Percentiles rank a stretch among this genome's conserved stretches.
phyloP scores from a whole-genome alignment of 1,139 yeast genomes.

The Pichia sp. region DNA sequence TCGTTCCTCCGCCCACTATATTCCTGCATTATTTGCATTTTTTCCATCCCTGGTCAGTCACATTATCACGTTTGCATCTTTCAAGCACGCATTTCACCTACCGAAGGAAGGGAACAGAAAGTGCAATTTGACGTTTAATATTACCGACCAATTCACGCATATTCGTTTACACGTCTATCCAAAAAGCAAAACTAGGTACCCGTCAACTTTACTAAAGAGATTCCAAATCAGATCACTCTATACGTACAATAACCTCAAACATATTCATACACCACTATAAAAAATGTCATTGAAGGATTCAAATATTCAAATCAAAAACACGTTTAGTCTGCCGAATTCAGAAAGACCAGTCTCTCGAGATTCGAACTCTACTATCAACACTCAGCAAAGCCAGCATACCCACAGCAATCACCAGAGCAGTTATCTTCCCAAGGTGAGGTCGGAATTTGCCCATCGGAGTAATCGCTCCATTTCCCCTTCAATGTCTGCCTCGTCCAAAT shows the following conservation, averaged over 20 bases:
- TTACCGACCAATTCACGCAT: not conserved
- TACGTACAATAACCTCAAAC: not conserved
- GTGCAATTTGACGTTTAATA: not conserved
- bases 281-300: not conserved
- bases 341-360: slow-evolving; percentile 4
- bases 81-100: not conserved
- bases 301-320: not conserved
- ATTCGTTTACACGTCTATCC: not conserved
- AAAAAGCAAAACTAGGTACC: not conserved
- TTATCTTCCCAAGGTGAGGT: not conserved
- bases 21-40: not conserved
- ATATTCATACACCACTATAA: not conserved
- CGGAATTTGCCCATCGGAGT: not conserved
- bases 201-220: slow-evolving; percentile 7
- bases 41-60: not conserved
- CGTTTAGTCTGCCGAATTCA: not conserved
- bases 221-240: not conserved
- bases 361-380: slow-evolving; percentile 3
- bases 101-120: not conserved
- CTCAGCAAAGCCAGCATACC: not conserved
- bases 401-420: not conserved
- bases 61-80: not conserved
- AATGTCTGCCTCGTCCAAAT: slow-evolving; percentile 8
- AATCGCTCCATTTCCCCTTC: slow-evolving; percentile 17
- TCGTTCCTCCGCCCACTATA: not conserved